Base-by-base conservation (phyloP, 441 rosid genomes). In the Adansonia madagascariensis region DNA sequence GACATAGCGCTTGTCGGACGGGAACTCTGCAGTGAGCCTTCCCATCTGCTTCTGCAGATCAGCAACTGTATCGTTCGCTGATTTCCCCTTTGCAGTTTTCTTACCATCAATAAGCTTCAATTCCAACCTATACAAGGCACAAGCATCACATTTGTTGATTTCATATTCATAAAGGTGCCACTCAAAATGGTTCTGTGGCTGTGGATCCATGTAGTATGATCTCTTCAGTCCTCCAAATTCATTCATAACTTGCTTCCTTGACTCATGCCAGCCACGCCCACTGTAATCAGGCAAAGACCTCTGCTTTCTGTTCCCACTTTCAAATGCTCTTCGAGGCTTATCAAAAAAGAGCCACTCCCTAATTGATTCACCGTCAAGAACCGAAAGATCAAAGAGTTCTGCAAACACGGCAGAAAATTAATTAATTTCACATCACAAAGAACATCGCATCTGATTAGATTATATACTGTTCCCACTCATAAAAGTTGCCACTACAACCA, bases 161-260 rank as follows among this genome's bases (percentile, higher is more conserved):
- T 94, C 99, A 77, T 96, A 96, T 64, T 96, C 99, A 46, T 91
- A 96, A 20, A 94, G 96, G 81, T 96, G 99, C 99, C 97, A 96
- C 78, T 96, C 98, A 15, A 90, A 91, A 78, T 88, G 91, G 85
- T 88, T 88, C 68, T 90, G 89, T 71, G 99, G 98, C 79, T 96
- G 99, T n/a, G 99, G 99, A 82, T 96, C 99, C 99, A 94, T 96
- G 85, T 96, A 96, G 77, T 96, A 94, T 14, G 99, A 96, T 86
- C 99, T 91, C 89, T 96, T 96, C 76, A 94, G 87, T 77, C 99
- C 99, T 35, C 92, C 94, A 84, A 82, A 91, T 82, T 96, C 99
- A 80, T 84, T 91, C 98, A 96, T 94, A 82, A 94, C 90, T 85
- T 96, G 99, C 82, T 96, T 96, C 80, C 99, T 89, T 20, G 99